Base-by-base conservation (phyloP, 495 filamentous ascomycete species). In the Diplogelasinospora grovesii region DNA sequence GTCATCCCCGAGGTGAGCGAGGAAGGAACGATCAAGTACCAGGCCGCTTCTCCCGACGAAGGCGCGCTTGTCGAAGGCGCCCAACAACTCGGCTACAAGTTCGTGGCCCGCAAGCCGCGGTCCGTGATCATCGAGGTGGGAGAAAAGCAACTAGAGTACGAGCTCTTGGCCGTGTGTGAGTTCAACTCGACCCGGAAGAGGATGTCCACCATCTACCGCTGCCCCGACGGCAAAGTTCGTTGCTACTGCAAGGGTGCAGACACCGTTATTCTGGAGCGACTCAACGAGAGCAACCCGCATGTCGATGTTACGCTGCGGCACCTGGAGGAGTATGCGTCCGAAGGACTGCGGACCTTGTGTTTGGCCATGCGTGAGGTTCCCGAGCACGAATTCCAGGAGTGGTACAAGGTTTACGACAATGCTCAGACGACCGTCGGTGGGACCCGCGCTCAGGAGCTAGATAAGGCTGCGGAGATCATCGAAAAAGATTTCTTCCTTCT, bases 121-220 rank as follows among this genome's bases (percentile, higher is more conserved):
- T 74, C 85, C 4, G 92, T 97, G 22, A 80, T 84, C 27, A 86
- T 96, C 49, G 70, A 78, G 18, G 79, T 84, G 24, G 75, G 72
- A 19, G 86, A 83, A 0, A 63, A 80, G 53, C 73, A 85, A 41
- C 70, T 73, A 18, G 82, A 95, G 54, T 97, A 92, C 53, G 92
- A 99, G 54, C 71, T 99, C 22, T 66, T 99, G 35, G 89, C 90
- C 11, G 89, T 99, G 21, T 94, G 89, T 60, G 93, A 99, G 62
- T 99, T 99, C 73, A 97, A 99, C 65, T 97, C 92, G 2, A 94
- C 93, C 14, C 71, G 93, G 36, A 99, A 99, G 65, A 74, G 93
- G 34, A 99, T 99, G 93, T 96, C 92, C 3, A 85, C 89, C 6
- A 90, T 99, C 47, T 93, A 89, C 69, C 79, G 92, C 19, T 95